phyloP scores from a whole-genome alignment of 2,329 filamentous ascomycete species.

The Xylariaceae sp. region DNA sequence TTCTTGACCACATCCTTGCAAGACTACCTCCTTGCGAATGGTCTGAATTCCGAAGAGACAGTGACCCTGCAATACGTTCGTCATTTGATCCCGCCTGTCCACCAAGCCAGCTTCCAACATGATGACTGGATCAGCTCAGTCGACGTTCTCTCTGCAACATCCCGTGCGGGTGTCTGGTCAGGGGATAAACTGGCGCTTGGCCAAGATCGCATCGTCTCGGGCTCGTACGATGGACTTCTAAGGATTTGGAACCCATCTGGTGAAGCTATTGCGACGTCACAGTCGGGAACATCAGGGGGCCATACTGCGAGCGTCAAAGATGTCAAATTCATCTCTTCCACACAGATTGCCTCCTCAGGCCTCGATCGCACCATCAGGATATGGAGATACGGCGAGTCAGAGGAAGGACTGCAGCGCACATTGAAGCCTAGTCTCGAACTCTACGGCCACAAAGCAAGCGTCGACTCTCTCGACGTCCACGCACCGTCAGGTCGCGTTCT shows the following conservation, averaged over 20 bases:
- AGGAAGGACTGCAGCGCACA: slow-evolving; percentile 56
- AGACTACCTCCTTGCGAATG: slow-evolving; percentile 82
- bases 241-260: slow-evolving; percentile 88
- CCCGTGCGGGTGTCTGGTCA: slow-evolving; percentile 58
- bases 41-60: slow-evolving; percentile 84
- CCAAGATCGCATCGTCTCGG: slow-evolving; percentile 79
- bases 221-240: slow-evolving; percentile 85
- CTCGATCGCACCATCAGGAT: slow-evolving; percentile 82
- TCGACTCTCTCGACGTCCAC: slow-evolving; percentile 75
- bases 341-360: slow-evolving; percentile 77
- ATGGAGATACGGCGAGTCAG: slow-evolving; percentile 79
- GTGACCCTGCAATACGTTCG: slow-evolving; percentile 90
- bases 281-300: slow-evolving; percentile 55
- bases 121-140: slow-evolving; percentile 95
- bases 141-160: slow-evolving; percentile 72
- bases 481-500: slow-evolving; percentile 72
- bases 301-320: slow-evolving; percentile 76
- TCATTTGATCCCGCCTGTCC: slow-evolving; percentile 82
- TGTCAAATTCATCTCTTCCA: slow-evolving; percentile 77
- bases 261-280: slow-evolving; percentile 76
- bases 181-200: slow-evolving; percentile 48
- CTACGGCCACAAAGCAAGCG: slow-evolving; percentile 73
- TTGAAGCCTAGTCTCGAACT: slow-evolving; percentile 76
- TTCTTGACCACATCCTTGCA: slow-evolving; percentile 88
- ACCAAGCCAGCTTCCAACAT: slow-evolving; percentile 90